Evolutionary conservation across 2,329 filamentous ascomycete genomes (phyloP).

Genomic region (Monilinia polystroma): DNA sequence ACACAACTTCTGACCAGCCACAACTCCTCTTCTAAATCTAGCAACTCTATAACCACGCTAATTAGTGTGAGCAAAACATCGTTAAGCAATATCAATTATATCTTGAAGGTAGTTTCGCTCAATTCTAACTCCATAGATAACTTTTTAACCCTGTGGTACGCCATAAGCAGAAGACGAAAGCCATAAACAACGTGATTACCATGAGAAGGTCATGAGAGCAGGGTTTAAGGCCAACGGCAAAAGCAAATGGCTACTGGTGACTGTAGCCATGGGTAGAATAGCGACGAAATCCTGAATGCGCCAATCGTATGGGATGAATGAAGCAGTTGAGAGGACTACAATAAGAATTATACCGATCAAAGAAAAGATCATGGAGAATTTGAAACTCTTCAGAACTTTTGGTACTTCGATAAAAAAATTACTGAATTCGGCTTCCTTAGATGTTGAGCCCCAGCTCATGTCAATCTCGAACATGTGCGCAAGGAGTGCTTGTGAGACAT

Average conservation of each 20-base stretch:
- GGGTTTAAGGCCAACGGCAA: constrained; percentile 73
- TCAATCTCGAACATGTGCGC: constrained; percentile 83
- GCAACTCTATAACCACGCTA: not conserved
- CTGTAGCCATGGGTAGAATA: constrained; percentile 72
- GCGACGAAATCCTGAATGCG: constrained; percentile 70
- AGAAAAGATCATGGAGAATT: constrained; percentile 46
- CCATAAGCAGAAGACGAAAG: not conserved
- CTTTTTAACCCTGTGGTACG: not conserved
- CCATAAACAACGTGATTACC: constrained; percentile 45
- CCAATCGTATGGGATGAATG: constrained; percentile 66
- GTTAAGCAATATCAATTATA: not conserved
- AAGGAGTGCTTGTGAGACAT: constrained; percentile 76
- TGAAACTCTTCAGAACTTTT: constrained; percentile 73
- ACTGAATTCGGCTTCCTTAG: constrained; percentile 77
- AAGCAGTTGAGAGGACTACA: constrained; percentile 60
- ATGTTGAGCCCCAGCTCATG: constrained; percentile 83
- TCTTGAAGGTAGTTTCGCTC: not conserved
- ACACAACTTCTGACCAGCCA: not conserved
- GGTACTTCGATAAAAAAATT: constrained; percentile 85
- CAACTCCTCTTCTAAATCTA: not conserved
- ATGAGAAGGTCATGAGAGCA: constrained; percentile 77
- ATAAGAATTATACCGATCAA: constrained; percentile 55
- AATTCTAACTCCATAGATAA: not conserved
- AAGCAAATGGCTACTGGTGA: constrained; percentile 67
- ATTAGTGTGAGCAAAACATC: not conserved